Evolutionary conservation across 140 eudicot genomes (phyloP).

Genomic region (Ambrosia hybrid): DNA sequence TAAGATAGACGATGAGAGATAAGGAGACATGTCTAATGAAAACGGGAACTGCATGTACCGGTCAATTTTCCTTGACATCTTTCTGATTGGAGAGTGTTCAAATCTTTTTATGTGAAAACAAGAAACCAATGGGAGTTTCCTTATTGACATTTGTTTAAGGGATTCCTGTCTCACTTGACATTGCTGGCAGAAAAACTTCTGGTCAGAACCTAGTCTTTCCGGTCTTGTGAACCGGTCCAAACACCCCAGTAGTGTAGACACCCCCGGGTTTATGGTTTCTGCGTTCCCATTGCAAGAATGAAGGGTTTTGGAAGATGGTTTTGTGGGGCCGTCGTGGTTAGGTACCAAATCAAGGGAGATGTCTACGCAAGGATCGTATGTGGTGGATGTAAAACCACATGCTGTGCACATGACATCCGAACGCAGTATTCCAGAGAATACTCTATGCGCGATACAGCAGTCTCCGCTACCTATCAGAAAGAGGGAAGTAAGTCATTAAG

Average conservation of each 20-base stretch:
- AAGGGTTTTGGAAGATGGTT: conserved; percentile 25
- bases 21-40: conserved; percentile 83
- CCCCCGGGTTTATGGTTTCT: conserved; percentile 29
- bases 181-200: conserved; percentile 83
- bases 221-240: conserved; percentile 82
- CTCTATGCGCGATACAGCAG: conserved; percentile 90
- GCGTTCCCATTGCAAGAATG: conserved; percentile 41
- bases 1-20: conserved; percentile 79
- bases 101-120: conserved; percentile 91
- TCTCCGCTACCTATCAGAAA: conserved; percentile 66
- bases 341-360: conserved; percentile 81
- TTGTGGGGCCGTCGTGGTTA: conserved; percentile 41
- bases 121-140: conserved; percentile 80
- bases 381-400: conserved; percentile 89
- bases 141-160: conserved; percentile 84
- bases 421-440: conserved; percentile 82
- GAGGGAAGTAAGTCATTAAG: conserved; percentile 4
- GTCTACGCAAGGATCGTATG: conserved; percentile 82
- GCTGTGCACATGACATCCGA: conserved; percentile 94
- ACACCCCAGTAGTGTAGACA: conserved; percentile 70
- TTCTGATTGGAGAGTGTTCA: conserved; percentile 64
- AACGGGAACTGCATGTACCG: conserved; percentile 82
- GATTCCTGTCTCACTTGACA: conserved; percentile 87
- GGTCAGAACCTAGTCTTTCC: conserved; percentile 84
- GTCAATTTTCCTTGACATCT: conserved; percentile 85